Evolutionary conservation across 169 alveolate species (phyloP).

Genomic region (Plasmodium adleri): DNA sequence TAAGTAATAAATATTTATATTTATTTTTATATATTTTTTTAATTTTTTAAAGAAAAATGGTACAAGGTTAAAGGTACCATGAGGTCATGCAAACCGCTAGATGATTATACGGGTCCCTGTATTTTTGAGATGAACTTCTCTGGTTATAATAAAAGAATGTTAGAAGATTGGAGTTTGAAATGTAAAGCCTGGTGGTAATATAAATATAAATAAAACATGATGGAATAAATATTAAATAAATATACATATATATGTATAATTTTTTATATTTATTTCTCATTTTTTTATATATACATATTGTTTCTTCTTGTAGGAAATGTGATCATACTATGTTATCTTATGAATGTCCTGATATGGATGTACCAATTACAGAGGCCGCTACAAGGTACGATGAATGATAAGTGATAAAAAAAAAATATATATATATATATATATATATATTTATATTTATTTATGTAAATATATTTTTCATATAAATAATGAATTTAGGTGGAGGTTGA

Average conservation of each 20-base stretch:
- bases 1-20: background rate
- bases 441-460: background rate
- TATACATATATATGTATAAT: background rate
- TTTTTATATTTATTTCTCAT: background rate
- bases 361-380: constrained; percentile 69
- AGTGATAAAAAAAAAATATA: constrained; percentile 3
- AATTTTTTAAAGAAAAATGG: constrained; percentile 59
- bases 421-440: background rate
- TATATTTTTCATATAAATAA: background rate
- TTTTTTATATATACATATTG: background rate
- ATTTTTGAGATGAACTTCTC: constrained; percentile 48
- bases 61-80: constrained; percentile 32
- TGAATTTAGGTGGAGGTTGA: constrained; percentile 59
- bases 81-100: constrained; percentile 63
- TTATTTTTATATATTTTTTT: background rate
- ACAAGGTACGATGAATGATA: constrained; percentile 29
- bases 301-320: constrained; percentile 47
- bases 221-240: too few relatives aligned
- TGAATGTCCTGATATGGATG: constrained; percentile 62
- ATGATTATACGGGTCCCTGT: constrained; percentile 67
- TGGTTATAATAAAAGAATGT: constrained; percentile 47
- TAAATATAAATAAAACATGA: background rate
- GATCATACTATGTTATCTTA: constrained; percentile 37
- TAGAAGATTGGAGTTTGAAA: constrained; percentile 73
- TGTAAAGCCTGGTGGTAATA: constrained; percentile 77